A percentile compares a stretch with the other conserved stretches of the same genome.
These are phyloP conservation scores for Scedosporium aurantiacum DNA, from an alignment of 2,329 filamentous ascomycete genomes.

Conservation along the genomic window DNA sequence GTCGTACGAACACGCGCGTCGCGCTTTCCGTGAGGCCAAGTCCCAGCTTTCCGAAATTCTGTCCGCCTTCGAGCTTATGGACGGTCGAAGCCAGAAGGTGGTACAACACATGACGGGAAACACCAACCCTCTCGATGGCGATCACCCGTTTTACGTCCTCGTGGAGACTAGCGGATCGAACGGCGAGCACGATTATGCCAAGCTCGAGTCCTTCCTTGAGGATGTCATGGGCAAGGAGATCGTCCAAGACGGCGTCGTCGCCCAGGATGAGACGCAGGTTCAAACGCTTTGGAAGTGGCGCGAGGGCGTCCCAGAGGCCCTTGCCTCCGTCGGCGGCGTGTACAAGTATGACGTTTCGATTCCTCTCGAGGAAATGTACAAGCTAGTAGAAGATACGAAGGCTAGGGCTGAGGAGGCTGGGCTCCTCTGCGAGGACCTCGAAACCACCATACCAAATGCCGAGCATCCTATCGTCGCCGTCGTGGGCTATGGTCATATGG, in stretches of 20 bases:
- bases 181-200: conserved; percentile 82
- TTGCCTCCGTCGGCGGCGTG: conserved; percentile 84
- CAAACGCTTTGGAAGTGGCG: conserved; percentile 81
- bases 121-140: conserved; percentile 68
- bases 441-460: neutral
- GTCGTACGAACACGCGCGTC: conserved; percentile 79
- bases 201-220: conserved; percentile 83
- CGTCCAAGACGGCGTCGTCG: conserved; percentile 79
- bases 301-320: conserved; percentile 81
- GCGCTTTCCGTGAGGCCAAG: conserved; percentile 83
- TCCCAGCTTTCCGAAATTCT: conserved; percentile 85
- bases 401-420: conserved; percentile 62
- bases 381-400: conserved; percentile 75
- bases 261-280: conserved; percentile 86
- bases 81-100: conserved; percentile 67
- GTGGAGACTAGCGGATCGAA: conserved; percentile 96
- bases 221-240: conserved; percentile 82
- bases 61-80: conserved; percentile 97
- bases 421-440: conserved; percentile 55
- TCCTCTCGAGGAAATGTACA: conserved; percentile 76
- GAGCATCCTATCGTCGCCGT: conserved; percentile 74
- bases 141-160: conserved; percentile 90
- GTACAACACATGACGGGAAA: conserved; percentile 65
- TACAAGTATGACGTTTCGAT: conserved; percentile 99
- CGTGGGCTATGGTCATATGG: conserved; percentile 98